A percentile compares a stretch with the other conserved stretches of the same genome.
These are phyloP conservation scores for Verbascum thapsus DNA, from an alignment of 257 asterid species.

Conservation along the genomic window DNA sequence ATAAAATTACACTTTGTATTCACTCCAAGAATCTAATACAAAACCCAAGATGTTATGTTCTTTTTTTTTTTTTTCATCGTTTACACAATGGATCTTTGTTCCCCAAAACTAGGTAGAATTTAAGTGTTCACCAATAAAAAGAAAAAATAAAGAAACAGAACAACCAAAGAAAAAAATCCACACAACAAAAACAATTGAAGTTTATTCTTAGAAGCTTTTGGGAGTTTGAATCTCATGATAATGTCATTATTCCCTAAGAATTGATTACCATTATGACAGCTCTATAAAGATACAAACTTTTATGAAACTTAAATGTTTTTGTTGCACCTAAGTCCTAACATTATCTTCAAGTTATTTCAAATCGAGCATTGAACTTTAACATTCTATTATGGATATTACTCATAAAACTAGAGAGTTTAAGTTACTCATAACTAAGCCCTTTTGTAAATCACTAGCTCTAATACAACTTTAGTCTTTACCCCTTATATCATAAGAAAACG, in stretches of 20 bases:
- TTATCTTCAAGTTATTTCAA: neutral
- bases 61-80: neutral
- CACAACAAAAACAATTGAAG: no score
- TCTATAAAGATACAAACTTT: conserved; percentile 11
- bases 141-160: neutral
- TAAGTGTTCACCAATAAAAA: neutral
- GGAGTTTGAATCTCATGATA: no score
- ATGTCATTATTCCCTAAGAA: no score
- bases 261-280: conserved; percentile 22
- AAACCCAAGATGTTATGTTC: conserved; percentile 21
- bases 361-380: conserved; percentile 4
- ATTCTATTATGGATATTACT: neutral
- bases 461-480: no score
- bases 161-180: conserved; percentile 25
- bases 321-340: conserved; percentile 26
- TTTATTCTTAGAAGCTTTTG: no score
- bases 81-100: neutral
- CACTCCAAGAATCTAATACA: conserved; percentile 11
- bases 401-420: neutral
- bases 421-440: no score
- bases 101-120: conserved; percentile 9
- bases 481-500: no score
- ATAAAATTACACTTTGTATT: neutral
- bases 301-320: conserved; percentile 17
- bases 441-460: no score